Percentiles rank a stretch among this genome's conserved stretches.
These are phyloP conservation scores for Haplosporangium sp. DNA, from an alignment of 371 early-diverging fungal genomes.

Conservation along the genomic window DNA sequence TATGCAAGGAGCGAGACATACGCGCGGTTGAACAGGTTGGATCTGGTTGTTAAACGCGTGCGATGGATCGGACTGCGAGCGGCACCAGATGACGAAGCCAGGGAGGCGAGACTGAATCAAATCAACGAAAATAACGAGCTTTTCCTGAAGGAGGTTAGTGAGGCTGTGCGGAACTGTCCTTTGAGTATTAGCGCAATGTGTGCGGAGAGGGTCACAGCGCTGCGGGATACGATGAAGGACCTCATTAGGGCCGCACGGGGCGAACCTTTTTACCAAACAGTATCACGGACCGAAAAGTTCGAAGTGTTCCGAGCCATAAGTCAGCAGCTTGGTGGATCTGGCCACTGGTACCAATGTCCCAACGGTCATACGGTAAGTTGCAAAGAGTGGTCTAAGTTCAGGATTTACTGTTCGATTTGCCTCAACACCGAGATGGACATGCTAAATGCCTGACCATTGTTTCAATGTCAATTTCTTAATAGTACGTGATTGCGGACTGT, in stretches of 20 bases:
- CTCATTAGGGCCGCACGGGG: slow-evolving; percentile 15
- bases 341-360: slow-evolving; percentile 59
- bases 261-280: background rate
- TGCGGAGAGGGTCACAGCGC: background rate
- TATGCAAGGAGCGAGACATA: slow-evolving; percentile 14
- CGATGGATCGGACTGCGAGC: slow-evolving; percentile 16
- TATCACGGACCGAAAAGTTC: slow-evolving; percentile 48
- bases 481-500: slow-evolving; percentile 20
- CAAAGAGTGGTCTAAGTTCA: background rate
- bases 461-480: background rate
- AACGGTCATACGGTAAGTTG: slow-evolving; percentile 54
- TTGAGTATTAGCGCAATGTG: slow-evolving; percentile 17
- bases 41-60: background rate
- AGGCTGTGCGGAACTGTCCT: slow-evolving; percentile 4
- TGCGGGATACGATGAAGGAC: slow-evolving; percentile 7
- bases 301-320: slow-evolving; percentile 56
- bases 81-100: background rate
- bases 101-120: background rate
- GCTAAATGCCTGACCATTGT: background rate
- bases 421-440: too few species aligned
- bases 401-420: background rate
- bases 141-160: slow-evolving; percentile 6
- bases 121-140: background rate
- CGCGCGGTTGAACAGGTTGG: slow-evolving; percentile 14
- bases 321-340: slow-evolving; percentile 37